phyloP scores from a whole-genome alignment of 2,329 filamentous ascomycete genomes.

The Cordyceps tenuipes region DNA sequence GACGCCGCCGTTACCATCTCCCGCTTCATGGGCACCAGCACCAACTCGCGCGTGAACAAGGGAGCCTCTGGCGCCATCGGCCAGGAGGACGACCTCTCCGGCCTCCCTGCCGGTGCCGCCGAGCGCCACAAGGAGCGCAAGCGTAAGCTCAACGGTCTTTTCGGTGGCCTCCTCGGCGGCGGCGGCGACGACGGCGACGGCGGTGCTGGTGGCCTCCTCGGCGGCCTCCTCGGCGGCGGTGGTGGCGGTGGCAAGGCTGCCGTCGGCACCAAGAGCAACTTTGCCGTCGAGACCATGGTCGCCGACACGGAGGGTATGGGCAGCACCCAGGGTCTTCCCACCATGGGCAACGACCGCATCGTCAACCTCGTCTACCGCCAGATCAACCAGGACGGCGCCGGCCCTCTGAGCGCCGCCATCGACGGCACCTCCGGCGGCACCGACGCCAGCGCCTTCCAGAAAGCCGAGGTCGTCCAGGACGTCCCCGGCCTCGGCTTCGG shows the following conservation, averaged over 20 bases:
- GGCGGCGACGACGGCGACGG: neutral
- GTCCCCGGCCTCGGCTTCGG: conserved; percentile 49
- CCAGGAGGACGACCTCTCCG: conserved; percentile 35
- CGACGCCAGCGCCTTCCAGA: conserved; percentile 51
- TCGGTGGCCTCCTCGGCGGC: conserved; percentile 26
- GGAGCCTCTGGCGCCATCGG: conserved; percentile 30
- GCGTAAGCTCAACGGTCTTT: conserved; percentile 23
- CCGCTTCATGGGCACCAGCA: conserved; percentile 48
- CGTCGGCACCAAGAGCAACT: conserved; percentile 29
- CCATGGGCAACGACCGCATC: conserved; percentile 47
- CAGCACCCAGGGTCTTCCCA: conserved; percentile 45
- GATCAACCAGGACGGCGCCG: conserved; percentile 64
- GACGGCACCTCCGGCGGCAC: conserved; percentile 57
- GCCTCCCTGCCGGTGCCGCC: conserved; percentile 15
- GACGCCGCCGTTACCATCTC: conserved; percentile 48
- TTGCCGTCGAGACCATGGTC: conserved; percentile 39
- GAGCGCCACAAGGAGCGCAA: conserved; percentile 19
- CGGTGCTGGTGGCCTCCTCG: conserved; percentile 20
- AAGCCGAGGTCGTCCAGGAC: conserved; percentile 49
- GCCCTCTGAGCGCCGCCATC: conserved; percentile 51
- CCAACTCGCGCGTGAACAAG: conserved; percentile 28
- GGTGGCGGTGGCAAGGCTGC: too few species aligned
- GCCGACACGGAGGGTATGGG: conserved; percentile 43
- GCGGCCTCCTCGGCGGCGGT: conserved; percentile 13
- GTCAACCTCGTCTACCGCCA: conserved; percentile 55